Conservation (phyloP, 108 stramenopile species). For the Cylindrotheca fusiformis region DNA sequence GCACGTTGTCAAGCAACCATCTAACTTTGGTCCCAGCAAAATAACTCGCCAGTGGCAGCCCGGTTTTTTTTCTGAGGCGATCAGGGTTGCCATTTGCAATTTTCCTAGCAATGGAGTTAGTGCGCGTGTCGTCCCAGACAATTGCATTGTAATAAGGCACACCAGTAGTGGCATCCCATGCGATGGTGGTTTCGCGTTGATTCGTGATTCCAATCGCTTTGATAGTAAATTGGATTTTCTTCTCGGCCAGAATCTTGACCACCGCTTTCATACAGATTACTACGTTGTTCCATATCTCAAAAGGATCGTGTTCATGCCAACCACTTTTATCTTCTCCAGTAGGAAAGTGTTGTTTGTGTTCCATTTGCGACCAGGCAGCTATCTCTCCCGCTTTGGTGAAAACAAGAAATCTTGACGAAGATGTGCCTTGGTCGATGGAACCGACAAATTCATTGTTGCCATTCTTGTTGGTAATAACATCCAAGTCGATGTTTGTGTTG, state of each 20-base stretch:
- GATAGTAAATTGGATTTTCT: slow-evolving; percentile 13
- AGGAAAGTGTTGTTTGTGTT: slow-evolving; percentile 89
- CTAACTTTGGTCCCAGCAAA: slow-evolving; percentile 95
- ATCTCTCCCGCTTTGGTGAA: slow-evolving; percentile 73
- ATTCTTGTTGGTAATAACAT: not conserved
- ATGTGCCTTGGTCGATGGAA: slow-evolving; percentile 98
- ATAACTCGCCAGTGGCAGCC: slow-evolving; percentile 94
- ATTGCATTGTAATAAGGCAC: slow-evolving; percentile 93
- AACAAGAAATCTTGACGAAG: slow-evolving; percentile 88
- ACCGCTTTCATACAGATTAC: slow-evolving; percentile 50
- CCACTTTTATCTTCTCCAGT: slow-evolving; percentile 51
- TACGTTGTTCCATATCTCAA: slow-evolving; percentile 79
- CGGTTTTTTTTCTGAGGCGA: slow-evolving; percentile 80
- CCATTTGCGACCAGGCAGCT: slow-evolving; percentile 83
- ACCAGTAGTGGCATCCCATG: slow-evolving; percentile 93
- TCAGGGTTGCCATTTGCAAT: slow-evolving; percentile 73
- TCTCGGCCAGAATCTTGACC: slow-evolving; percentile 30
- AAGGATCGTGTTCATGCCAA: slow-evolving; percentile 94
- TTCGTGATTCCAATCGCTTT: slow-evolving; percentile 94
- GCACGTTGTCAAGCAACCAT: slow-evolving; percentile 92
- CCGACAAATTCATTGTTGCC: slow-evolving; percentile 52
- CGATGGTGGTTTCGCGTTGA: slow-evolving; percentile 97
- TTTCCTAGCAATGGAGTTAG: slow-evolving; percentile 67
- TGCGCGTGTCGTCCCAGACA: slow-evolving; percentile 97
- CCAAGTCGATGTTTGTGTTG: slow-evolving; percentile 2